Percentiles rank a stretch among this genome's conserved stretches.
These are phyloP conservation scores for Hawksworthiomyces lignivorus DNA, from an alignment of 2,329 filamentous ascomycete species.

Conservation along the genomic window DNA sequence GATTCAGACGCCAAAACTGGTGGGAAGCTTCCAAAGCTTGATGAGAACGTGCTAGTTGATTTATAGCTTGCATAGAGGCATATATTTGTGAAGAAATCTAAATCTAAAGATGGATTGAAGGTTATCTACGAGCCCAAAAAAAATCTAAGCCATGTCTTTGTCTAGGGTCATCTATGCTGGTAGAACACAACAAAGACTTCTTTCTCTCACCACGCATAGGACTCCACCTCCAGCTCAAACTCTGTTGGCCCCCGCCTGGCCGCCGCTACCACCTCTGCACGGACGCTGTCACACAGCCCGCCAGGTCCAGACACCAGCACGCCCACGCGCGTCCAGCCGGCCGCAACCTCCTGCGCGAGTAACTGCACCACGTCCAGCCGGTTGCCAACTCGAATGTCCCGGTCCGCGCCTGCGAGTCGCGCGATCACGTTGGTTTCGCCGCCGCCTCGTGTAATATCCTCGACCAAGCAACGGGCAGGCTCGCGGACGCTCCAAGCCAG, in stretches of 20 bases:
- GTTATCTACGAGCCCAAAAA: too few species aligned
- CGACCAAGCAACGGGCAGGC: too few species aligned
- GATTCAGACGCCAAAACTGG: too few species aligned
- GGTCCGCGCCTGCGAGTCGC: constrained; percentile 22
- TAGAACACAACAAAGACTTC: too few species aligned
- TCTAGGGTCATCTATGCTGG: too few species aligned
- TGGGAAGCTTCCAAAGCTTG: too few species aligned
- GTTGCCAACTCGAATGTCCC: constrained; percentile 26
- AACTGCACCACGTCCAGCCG: constrained; percentile 26
- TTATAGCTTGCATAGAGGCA: too few species aligned
- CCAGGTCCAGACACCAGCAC: constrained; percentile 35
- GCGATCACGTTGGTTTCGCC: constrained; percentile 19
- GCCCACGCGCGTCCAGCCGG: constrained; percentile 23
- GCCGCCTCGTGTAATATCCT: too few species aligned
- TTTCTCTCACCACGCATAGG: constrained; percentile 13
- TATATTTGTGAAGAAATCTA: too few species aligned
- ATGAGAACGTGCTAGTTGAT: too few species aligned
- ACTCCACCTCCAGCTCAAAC: constrained; percentile 17
- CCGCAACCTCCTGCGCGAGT: constrained; percentile 22
- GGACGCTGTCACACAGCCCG: constrained; percentile 31
- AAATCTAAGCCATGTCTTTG: too few species aligned
- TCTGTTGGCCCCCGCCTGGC: background rate
- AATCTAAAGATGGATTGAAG: too few species aligned
- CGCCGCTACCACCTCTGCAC: constrained; percentile 20
- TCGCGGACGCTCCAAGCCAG: constrained; percentile 15